phyloP scores from a whole-genome alignment of 2,329 filamentous ascomycete genomes.

The Dothistroma septosporum region DNA sequence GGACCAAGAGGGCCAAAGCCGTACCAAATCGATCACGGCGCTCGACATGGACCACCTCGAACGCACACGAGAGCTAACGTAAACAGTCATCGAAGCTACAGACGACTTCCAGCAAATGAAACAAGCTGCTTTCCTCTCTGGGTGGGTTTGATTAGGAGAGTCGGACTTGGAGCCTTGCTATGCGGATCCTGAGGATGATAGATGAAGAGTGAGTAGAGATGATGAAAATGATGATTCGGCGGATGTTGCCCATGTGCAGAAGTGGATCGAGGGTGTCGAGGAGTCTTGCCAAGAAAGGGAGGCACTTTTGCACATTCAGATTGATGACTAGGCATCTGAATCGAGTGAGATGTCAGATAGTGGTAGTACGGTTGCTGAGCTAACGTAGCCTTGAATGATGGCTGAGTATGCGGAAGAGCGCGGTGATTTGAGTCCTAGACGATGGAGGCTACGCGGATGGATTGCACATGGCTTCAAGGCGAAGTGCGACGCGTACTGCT shows the following conservation, averaged over 20 bases:
- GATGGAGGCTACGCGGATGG: too few relatives aligned
- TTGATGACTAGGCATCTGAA: not conserved
- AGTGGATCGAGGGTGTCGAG: too few relatives aligned
- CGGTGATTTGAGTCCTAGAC: too few relatives aligned
- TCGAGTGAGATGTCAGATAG: not conserved
- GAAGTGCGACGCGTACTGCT: too few relatives aligned
- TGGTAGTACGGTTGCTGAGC: slow-evolving; percentile 21
- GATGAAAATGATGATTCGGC: not conserved
- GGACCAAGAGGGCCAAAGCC: too few relatives aligned
- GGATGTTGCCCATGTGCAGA: too few relatives aligned
- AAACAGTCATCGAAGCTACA: not conserved
- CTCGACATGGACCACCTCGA: not conserved
- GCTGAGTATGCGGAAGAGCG: too few relatives aligned
- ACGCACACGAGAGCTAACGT: slow-evolving; percentile 1
- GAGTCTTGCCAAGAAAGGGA: too few relatives aligned
- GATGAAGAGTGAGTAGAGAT: not conserved
- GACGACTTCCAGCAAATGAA: not conserved
- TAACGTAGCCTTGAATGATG: too few relatives aligned
- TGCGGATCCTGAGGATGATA: slow-evolving; percentile 2
- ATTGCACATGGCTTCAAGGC: too few relatives aligned
- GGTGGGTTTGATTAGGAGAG: not conserved
- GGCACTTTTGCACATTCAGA: not conserved
- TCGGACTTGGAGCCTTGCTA: slow-evolving; percentile 1
- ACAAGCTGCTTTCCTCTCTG: not conserved
- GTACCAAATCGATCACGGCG: not conserved